Base-by-base conservation (phyloP, 2,329 filamentous ascomycete genomes). In the Teratosphaeria viscida region DNA sequence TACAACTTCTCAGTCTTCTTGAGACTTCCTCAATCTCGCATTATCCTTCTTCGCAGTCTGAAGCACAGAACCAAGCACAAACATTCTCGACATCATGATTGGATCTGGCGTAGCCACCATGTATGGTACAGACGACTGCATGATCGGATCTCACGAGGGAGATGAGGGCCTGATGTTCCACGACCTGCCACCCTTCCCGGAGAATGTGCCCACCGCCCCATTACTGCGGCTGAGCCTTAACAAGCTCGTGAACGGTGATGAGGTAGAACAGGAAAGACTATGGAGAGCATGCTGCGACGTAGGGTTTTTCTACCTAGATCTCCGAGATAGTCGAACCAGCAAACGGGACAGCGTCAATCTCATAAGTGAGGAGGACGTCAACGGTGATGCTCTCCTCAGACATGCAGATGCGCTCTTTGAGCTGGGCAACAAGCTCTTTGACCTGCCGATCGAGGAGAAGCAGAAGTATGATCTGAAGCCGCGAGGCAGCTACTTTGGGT, bases 301-400 rank as follows among this genome's bases (percentile, higher is more conserved):
- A 1, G 80, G 81, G 0, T 82, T 83, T 69, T 82, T 82, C 70
- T 82, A 82, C 63, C 72, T 83, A 3, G 78, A 82, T 63, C 68
- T 83, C 2, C 69, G 72, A 23, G 67, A 27, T 16, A 54, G 56
- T 35, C 8, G 14, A 12, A 49, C 55, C 8, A 32, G 37, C 14
- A 61, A 61, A 54, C 47, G 57, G 2, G 57, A 61, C 27, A 61
- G 60, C 35, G 26, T 60, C 55, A 57, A 59, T 35, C 35, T 57
- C 43, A 14, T 58, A 16, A 27, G 32, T 26, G 47, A 58, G 2
- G 52, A 39, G 12, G 57, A 60, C 19, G 57, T 57, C 6, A 32
- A 61, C 16, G 54, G 70, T 14, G 62, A 73, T 34, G 65, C 67
- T 1, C 65, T 82, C 4, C 70, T 81, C 1, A 54, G 64, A 4